Evolutionary conservation across 192 early-diverging fungal species (phyloP), one percentile per base, ranked within the genome.

Genomic region (Coemansia sp.): DNA sequence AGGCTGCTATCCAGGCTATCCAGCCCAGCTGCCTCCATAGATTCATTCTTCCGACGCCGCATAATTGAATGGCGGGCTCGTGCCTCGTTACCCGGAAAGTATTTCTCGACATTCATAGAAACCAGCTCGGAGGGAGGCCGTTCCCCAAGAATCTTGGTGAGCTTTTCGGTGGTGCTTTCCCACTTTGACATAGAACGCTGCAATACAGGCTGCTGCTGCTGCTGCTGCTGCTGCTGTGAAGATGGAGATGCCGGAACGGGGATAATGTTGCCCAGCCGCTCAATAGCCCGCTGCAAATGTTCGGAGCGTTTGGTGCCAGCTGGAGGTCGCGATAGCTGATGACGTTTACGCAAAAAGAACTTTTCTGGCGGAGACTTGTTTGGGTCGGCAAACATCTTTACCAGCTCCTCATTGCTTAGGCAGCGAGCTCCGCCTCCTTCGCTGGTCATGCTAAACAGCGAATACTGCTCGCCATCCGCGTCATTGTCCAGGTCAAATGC

Each of bases 81-180:
- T 1, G 70, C 79, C 54, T 81, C 79, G 37, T 81, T 81, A 31
- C 87, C 88, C 2, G 96, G 94, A 67, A 98, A 98, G 69, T 91
- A 98, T 56, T 91, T 87, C 47, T 87, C 83, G 35, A 98, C 81
- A 55, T 96, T 90, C 57, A 88, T 88, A 20, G 89, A 91, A 65
- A 98, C 96, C 37, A 91, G 79, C 70, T 96, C 93, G 10, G 92
- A 91, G 0, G 90, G 91, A 9, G 96, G 96, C 9, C 96, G 87
- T 66, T 97, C 94, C 30, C 93, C 94, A 68, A 98, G 93, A 68
- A 96, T 94, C 38, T 87, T 84, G 63, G 59, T 80, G 46, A 82
- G 82, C 53, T 88, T 82, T 12, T 84, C 71, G 0, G 57, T 72
- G 3, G 65, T 80, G 37, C 37, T 61, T 37, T 80, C 74, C 64